Evolutionary conservation across 768 basidiomycete species (phyloP).

Genomic region (Leccinum longicurvipes): DNA sequence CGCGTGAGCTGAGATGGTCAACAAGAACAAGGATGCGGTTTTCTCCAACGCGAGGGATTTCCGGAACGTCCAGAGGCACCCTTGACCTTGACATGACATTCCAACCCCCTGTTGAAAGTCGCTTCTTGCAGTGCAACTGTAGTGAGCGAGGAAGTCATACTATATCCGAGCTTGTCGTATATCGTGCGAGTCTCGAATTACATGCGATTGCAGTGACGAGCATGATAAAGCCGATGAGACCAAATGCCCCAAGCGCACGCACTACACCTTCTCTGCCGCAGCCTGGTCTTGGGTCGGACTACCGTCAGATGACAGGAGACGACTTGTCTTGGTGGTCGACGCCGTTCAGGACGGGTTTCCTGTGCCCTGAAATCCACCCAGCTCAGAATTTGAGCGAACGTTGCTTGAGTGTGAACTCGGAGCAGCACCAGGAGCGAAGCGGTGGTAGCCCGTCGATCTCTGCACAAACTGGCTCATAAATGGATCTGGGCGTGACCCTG

Average conservation of each 20-base stretch:
- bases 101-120: too few relatives aligned
- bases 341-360: conserved; percentile 1
- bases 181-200: conserved; percentile 13
- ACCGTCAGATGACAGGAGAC: not conserved
- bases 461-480: conserved; percentile 26
- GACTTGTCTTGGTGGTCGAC: conserved; percentile 1
- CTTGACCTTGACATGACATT: too few relatives aligned
- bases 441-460: conserved; percentile 22
- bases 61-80: too few relatives aligned
- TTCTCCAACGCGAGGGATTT: too few relatives aligned
- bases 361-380: conserved; percentile 2
- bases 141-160: too few relatives aligned
- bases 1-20: conserved; percentile 11
- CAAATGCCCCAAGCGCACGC: conserved; percentile 27
- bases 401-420: not conserved
- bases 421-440: not conserved
- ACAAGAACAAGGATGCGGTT: not conserved
- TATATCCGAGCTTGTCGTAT: too few relatives aligned
- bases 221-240: conserved; percentile 24
- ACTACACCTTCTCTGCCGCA: conserved; percentile 22
- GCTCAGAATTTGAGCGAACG: not conserved
- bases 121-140: too few relatives aligned
- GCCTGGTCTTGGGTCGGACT: conserved; percentile 21
- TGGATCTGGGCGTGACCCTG: conserved; percentile 15
- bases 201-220: conserved; percentile 19